phyloP scores from a whole-genome alignment of 805 yeast species.

The Metschnikowia kofuensis region DNA sequence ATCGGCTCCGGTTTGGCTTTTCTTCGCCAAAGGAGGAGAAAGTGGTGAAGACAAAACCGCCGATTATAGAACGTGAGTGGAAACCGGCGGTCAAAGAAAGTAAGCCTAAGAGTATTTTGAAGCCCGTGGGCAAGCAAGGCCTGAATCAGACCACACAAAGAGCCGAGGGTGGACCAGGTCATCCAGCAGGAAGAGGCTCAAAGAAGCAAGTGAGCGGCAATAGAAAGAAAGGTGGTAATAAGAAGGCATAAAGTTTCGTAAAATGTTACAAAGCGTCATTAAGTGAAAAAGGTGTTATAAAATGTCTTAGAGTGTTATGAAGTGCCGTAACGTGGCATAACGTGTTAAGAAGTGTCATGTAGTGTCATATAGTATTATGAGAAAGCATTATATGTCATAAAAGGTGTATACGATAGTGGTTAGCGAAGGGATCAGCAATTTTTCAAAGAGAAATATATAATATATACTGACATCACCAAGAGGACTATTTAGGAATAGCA shows the following conservation, averaged over 20 bases:
- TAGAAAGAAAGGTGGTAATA: neutral
- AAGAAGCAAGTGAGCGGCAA: neutral
- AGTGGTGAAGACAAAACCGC: conserved; percentile 1
- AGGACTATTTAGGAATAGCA: neutral
- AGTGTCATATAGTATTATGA: no score
- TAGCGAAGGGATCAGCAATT: no score
- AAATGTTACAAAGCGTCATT: no score
- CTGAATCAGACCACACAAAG: neutral
- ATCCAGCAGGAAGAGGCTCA: neutral
- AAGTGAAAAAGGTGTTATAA: no score
- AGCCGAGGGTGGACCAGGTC: neutral
- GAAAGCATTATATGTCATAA: no score
- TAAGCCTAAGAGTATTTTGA: conserved; percentile 7
- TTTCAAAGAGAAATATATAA: neutral
- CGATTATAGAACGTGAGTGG: neutral
- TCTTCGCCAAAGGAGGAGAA: conserved; percentile 2
- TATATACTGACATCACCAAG: neutral
- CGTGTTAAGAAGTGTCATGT: no score
- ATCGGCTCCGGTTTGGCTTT: conserved; percentile 1
- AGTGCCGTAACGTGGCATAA: no score
- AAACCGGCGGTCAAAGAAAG: neutral
- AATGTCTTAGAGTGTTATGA: no score
- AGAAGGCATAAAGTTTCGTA: neutral
- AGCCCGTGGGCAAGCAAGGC: neutral
- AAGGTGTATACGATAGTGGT: no score